phyloP scores from a whole-genome alignment of 2,329 filamentous ascomycete genomes.

The Cercospora canescens region DNA sequence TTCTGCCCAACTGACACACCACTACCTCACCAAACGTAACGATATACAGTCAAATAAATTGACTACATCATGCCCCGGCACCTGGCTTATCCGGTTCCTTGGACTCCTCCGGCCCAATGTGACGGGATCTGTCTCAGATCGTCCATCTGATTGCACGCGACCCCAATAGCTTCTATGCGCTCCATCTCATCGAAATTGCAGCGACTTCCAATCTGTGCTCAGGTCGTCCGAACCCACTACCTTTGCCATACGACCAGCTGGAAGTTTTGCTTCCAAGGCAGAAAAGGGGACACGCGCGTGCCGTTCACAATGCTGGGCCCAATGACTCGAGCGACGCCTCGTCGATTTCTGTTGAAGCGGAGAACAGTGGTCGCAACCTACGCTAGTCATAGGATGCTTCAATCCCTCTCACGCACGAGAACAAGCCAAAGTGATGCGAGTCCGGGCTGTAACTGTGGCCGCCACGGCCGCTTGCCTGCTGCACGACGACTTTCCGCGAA shows the following conservation, averaged over 20 bases:
- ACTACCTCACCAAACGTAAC: not conserved
- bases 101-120: not conserved
- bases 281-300: not conserved
- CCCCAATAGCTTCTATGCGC: not conserved
- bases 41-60: not conserved
- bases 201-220: not conserved
- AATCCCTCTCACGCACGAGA: not conserved
- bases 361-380: not conserved
- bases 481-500: conserved; percentile 4
- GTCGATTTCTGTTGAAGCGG: not conserved
- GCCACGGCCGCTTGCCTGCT: conserved; percentile 2
- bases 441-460: conserved; percentile 16
- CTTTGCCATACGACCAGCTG: not conserved
- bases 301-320: too few relatives aligned
- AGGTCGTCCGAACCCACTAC: not conserved
- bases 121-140: not conserved
- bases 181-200: not conserved
- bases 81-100: not conserved
- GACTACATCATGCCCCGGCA: not conserved
- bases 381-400: not conserved
- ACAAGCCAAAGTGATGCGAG: conserved; percentile 19
- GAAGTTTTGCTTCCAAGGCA: not conserved
- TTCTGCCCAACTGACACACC: not conserved
- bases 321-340: not conserved
- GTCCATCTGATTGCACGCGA: not conserved